Evolutionary conservation across 2,329 filamentous ascomycete species (phyloP).

Genomic region (Pseudogymnoascus sp.): DNA sequence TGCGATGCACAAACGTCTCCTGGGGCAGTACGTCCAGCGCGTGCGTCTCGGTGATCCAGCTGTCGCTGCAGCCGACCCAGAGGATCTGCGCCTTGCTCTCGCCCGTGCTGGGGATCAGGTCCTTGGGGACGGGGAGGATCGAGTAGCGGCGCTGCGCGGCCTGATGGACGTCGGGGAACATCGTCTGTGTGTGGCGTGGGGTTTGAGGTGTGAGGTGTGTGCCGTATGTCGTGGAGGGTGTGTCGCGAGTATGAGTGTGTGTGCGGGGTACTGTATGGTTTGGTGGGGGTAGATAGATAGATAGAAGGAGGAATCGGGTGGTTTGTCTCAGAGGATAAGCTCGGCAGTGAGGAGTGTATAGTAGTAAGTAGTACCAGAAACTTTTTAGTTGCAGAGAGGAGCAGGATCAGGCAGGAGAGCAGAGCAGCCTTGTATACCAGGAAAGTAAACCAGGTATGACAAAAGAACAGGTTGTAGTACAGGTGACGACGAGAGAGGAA

Average conservation of each 20-base stretch:
- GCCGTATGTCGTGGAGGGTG: background rate
- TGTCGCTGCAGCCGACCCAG: constrained; percentile 63
- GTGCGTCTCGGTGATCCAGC: constrained; percentile 56
- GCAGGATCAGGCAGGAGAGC: background rate
- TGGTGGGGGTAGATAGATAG: constrained; percentile 3
- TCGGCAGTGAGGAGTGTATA: background rate
- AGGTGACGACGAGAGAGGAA: background rate
- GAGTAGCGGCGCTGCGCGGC: constrained; percentile 6
- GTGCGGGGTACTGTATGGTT: background rate
- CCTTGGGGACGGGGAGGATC: constrained; percentile 8
- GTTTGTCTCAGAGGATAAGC: background rate
- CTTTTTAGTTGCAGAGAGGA: too few relatives aligned
- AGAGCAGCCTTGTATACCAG: background rate
- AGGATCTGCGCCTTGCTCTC: constrained; percentile 40
- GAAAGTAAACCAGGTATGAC: background rate
- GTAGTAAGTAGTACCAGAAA: too few relatives aligned
- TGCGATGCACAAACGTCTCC: constrained; percentile 62
- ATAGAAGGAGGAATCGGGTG: background rate
- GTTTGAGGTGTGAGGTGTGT: background rate
- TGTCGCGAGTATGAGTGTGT: background rate
- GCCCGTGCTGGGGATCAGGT: constrained; percentile 12
- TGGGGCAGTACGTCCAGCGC: constrained; percentile 52
- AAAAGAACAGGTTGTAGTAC: background rate
- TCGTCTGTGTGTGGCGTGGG: background rate
- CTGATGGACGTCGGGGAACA: background rate